A percentile compares a stretch with the other conserved stretches of the same genome.
Conservation (phyloP, 148 eudicot genomes). For the Silene latifolia region DNA sequence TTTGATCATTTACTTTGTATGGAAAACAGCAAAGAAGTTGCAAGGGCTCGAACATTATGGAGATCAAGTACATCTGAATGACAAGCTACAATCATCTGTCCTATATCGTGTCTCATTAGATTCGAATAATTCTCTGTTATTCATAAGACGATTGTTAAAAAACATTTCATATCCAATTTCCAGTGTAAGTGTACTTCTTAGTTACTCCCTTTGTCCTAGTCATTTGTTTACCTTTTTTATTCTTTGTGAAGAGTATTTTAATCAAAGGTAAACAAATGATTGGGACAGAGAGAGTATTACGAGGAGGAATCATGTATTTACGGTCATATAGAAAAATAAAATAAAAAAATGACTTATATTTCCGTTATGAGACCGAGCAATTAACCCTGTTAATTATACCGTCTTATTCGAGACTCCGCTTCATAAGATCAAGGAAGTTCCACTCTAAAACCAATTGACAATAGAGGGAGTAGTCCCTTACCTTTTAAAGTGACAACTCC, state of each 20-base stretch:
- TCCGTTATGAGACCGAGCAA: too few relatives aligned
- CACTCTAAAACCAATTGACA: too few relatives aligned
- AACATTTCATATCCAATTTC: too few relatives aligned
- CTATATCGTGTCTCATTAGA: background rate
- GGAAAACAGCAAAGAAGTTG: slow-evolving; percentile 55
- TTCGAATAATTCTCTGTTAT: background rate
- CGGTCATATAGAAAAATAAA: too few relatives aligned
- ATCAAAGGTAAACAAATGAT: too few relatives aligned
- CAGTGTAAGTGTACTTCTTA: background rate
- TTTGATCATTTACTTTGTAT: slow-evolving; percentile 32
- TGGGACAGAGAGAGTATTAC: too few relatives aligned
- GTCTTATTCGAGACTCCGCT: background rate
- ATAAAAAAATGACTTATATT: too few relatives aligned
- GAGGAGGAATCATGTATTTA: background rate
- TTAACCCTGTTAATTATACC: background rate
- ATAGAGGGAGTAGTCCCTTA: too few relatives aligned
- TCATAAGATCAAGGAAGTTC: too few relatives aligned
- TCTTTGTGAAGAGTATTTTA: too few relatives aligned
- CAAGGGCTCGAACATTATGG: slow-evolving; percentile 69
- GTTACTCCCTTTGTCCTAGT: too few relatives aligned
- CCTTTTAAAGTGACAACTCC: background rate
- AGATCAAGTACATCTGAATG: slow-evolving; percentile 21
- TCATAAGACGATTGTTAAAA: background rate
- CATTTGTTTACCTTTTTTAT: too few relatives aligned
- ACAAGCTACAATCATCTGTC: background rate